Evolutionary conservation across 1,139 yeast species (phyloP), one percentile per base, ranked within the genome.

Genomic region (Komagataea norvegica): DNA sequence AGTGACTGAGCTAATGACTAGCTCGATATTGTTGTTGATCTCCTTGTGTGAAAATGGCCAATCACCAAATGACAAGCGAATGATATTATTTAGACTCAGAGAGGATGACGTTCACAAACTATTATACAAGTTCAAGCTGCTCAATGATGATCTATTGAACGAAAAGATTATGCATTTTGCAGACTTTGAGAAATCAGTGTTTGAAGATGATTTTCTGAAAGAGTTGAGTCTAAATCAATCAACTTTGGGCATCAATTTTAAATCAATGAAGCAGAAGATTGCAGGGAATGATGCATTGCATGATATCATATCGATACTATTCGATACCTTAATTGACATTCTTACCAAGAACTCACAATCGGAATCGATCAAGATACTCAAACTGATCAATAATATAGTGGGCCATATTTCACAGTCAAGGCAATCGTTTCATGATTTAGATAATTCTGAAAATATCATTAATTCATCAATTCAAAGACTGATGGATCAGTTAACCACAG

Each of bases 381-480:
- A 48, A 23, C 38, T 88, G 25, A 71, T 87, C 31, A 86, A 83
- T 54, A 83, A 84, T 1, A 69, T 88, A 39, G 67, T 86, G 27
- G 77, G 79, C 26, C 80, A 81, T 51, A 74, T 86, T 10, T 74
- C 85, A 3, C 27, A 36, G 2, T 70, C 74, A 66, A 68, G 65
- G 42, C 55, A 65, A 17, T 52, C 63, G 20, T 56, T 60, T 13
- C 76, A 77, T 25, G 68, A 70, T 13, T 60, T 65, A 8, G 35
- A 43, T 9, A 77, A 74, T 43, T 74, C 80, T 41, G 82, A 80
- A 15, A 68, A 79, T n/a, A 78, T 85, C 3, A 70, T 87, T 42
- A 85, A 81, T 34, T 72, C 80, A 33, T 83, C 95, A 1, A 78
- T 91, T 28, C 86, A 84, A 52, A 70, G 77, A 39, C 66, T 91